phyloP scores from a whole-genome alignment of 164 flowering plant species.

The Sextonia rubra region DNA sequence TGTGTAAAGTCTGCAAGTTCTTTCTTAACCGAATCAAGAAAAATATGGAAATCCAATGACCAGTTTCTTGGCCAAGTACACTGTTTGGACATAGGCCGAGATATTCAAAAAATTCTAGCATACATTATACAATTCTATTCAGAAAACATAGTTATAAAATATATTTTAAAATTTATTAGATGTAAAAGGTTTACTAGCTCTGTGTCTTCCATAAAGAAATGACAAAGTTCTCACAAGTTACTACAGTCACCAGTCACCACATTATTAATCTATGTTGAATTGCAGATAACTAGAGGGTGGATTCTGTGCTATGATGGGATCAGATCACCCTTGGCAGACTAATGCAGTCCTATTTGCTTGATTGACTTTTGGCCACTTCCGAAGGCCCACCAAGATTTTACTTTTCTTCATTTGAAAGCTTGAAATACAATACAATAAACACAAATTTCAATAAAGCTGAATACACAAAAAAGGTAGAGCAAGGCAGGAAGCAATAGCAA shows the following conservation, averaged over 20 bases:
- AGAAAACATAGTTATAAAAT: too few species aligned
- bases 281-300: background rate
- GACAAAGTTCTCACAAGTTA: background rate
- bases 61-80: background rate
- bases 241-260: too few species aligned
- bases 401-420: background rate
- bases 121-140: too few species aligned
- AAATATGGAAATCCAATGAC: background rate
- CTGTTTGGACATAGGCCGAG: background rate
- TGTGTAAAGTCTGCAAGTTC: background rate
- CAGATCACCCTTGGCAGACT: too few species aligned
- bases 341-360: too few species aligned
- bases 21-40: background rate
- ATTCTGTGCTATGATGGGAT: too few species aligned
- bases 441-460: background rate
- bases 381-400: background rate
- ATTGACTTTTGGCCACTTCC: too few species aligned
- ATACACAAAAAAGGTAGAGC: background rate
- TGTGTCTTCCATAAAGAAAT: background rate
- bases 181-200: background rate
- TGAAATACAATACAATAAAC: background rate
- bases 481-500: background rate
- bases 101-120: too few species aligned
- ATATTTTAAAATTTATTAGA: too few species aligned
- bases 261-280: background rate